Evolutionary conservation across 257 asterid species (phyloP).

Genomic region (Solanum medicagineum): DNA sequence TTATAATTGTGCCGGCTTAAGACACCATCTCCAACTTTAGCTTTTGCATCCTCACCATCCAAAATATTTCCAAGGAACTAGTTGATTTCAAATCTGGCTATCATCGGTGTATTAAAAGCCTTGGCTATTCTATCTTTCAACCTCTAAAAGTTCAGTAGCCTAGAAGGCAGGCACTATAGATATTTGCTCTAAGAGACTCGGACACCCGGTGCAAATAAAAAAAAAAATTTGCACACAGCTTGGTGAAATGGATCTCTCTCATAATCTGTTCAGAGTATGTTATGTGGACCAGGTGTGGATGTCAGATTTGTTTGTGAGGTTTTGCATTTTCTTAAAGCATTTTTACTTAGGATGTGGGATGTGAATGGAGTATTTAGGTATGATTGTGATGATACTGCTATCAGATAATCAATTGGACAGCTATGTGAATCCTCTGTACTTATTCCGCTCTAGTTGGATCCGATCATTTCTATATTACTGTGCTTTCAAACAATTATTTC

Average conservation of each 20-base stretch:
- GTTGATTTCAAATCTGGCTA: neutral
- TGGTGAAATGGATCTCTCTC: neutral
- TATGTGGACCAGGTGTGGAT: neutral
- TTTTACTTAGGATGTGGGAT: neutral
- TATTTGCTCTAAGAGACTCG: too few species aligned
- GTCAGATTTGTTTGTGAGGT: neutral
- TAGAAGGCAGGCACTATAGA: neutral
- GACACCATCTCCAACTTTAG: neutral
- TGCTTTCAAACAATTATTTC: neutral
- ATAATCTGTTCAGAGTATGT: neutral
- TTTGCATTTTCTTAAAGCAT: neutral
- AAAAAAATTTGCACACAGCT: neutral
- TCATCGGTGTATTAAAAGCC: neutral
- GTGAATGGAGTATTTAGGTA: neutral
- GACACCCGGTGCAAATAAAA: too few species aligned
- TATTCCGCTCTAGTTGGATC: neutral
- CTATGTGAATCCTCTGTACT: neutral
- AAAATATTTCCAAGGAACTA: neutral
- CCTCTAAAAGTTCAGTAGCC: neutral
- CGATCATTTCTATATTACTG: neutral
- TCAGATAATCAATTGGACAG: neutral
- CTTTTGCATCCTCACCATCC: neutral
- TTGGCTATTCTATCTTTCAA: neutral
- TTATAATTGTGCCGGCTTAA: neutral
- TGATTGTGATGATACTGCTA: neutral